Conservation (phyloP, 2,329 filamentous ascomycete genomes). For the Beauveria pseudobassiana region DNA sequence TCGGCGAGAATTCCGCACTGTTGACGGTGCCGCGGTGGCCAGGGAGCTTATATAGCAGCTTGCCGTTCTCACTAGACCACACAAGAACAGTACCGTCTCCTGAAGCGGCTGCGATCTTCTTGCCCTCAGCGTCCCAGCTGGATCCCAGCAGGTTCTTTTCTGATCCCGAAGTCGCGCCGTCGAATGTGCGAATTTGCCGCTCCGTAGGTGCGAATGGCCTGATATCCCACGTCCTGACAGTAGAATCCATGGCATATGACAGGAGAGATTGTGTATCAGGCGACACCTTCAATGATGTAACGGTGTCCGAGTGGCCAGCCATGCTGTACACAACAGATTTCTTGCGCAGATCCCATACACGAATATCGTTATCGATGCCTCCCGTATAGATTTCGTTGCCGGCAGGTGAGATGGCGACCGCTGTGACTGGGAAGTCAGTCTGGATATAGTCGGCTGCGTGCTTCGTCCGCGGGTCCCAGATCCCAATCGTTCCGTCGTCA, state of each 20-base stretch:
- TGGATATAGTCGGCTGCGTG: constrained; percentile 80
- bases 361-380: constrained; percentile 94
- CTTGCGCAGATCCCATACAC: constrained; percentile 94
- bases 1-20: constrained; percentile 83
- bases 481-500: constrained; percentile 87
- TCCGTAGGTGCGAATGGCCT: constrained; percentile 88
- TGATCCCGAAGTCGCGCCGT: constrained; percentile 78
- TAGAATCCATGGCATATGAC: constrained; percentile 90
- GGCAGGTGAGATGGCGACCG: constrained; percentile 83
- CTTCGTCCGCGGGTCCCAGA: constrained; percentile 93
- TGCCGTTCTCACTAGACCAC: constrained; percentile 84
- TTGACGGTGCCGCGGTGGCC: constrained; percentile 95
- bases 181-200: constrained; percentile 77
- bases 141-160: constrained; percentile 89
- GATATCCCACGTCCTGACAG: constrained; percentile 92
- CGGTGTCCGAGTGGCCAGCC: constrained; percentile 82
- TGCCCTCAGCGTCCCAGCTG: constrained; percentile 82
- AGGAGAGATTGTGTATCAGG: constrained; percentile 86
- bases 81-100: constrained; percentile 87
- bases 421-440: constrained; percentile 87
- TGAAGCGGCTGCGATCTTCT: constrained; percentile 80
- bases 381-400: constrained; percentile 94
- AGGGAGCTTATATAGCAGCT: constrained; percentile 87
- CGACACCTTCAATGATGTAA: constrained; percentile 85
- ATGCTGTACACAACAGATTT: constrained; percentile 82